A percentile compares a stretch with the other conserved stretches of the same genome.
phyloP scores from a whole-genome alignment of 148 eudicot species.

The Suaeda aralocaspica region DNA sequence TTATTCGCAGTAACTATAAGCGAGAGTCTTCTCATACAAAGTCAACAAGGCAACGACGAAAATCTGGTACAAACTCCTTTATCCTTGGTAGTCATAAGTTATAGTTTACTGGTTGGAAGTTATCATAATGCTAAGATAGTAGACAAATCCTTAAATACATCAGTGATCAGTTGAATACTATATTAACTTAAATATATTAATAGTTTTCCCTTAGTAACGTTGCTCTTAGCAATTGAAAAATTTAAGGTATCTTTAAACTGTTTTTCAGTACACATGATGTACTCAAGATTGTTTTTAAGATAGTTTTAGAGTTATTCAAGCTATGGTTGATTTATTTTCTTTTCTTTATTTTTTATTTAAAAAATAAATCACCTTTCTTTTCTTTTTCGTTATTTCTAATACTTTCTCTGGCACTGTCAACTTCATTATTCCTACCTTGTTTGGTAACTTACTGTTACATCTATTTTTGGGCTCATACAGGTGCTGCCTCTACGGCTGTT shows the following conservation, averaged over 20 bases:
- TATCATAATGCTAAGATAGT: background rate
- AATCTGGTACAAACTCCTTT: conserved; percentile 45
- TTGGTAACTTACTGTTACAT: background rate
- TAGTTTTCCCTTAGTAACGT: no score
- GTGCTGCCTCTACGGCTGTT: conserved; percentile 57
- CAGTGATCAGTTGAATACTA: no score
- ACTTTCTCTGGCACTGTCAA: background rate
- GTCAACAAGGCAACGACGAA: conserved; percentile 58
- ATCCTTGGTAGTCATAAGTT: background rate
- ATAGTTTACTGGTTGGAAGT: background rate
- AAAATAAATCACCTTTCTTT: background rate
- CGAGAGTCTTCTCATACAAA: conserved; percentile 50
- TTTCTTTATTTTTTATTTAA: background rate
- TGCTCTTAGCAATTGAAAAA: no score
- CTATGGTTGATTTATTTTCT: background rate
- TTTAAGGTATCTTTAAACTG: no score
- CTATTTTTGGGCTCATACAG: conserved; percentile 24
- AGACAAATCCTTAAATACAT: no score
- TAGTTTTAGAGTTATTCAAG: background rate
- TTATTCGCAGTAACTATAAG: conserved; percentile 50
- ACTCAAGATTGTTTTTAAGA: no score
- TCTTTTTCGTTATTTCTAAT: background rate
- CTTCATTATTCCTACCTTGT: background rate
- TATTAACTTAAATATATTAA: no score
- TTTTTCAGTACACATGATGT: no score